Evolutionary conservation across 345 rosid genomes (phyloP).

Genomic region (Limnanthes douglasii): DNA sequence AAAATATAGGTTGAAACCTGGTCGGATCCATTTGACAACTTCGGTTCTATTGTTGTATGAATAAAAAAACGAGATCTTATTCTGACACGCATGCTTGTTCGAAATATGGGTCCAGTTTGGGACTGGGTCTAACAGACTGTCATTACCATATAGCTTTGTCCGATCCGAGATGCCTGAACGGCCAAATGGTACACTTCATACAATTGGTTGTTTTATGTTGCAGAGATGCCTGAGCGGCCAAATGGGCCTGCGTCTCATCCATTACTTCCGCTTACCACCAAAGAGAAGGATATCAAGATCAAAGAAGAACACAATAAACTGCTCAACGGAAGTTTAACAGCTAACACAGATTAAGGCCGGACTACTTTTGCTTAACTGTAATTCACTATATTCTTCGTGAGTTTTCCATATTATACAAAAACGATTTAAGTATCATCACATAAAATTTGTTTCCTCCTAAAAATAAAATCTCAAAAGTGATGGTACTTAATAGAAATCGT

Average conservation of each 20-base stretch:
- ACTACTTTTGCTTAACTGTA: too few relatives aligned
- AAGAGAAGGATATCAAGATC: conserved; percentile 35
- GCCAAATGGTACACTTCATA: not conserved
- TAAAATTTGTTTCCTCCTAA: too few relatives aligned
- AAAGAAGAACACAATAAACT: conserved; percentile 53
- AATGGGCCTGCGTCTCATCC: conserved; percentile 21
- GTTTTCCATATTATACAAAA: too few relatives aligned
- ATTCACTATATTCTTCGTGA: too few relatives aligned
- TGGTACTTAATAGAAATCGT: too few relatives aligned
- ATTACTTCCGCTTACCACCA: conserved; percentile 35
- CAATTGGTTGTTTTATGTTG: conserved; percentile 7
- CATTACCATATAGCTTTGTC: not conserved
- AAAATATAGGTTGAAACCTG: too few relatives aligned
- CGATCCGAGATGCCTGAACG: not conserved
- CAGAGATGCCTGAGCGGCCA: conserved; percentile 65
- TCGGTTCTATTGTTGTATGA: not conserved
- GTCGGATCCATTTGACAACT: not conserved
- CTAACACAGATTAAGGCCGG: too few relatives aligned
- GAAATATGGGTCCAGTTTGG: too few relatives aligned
- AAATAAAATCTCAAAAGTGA: too few relatives aligned
- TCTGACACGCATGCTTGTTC: too few relatives aligned
- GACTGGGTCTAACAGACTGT: not conserved
- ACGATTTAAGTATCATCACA: too few relatives aligned
- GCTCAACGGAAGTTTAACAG: conserved; percentile 42
- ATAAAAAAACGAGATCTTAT: not conserved